phyloP scores from a whole-genome alignment of 805 yeast species.

The Lachancea sp. region DNA sequence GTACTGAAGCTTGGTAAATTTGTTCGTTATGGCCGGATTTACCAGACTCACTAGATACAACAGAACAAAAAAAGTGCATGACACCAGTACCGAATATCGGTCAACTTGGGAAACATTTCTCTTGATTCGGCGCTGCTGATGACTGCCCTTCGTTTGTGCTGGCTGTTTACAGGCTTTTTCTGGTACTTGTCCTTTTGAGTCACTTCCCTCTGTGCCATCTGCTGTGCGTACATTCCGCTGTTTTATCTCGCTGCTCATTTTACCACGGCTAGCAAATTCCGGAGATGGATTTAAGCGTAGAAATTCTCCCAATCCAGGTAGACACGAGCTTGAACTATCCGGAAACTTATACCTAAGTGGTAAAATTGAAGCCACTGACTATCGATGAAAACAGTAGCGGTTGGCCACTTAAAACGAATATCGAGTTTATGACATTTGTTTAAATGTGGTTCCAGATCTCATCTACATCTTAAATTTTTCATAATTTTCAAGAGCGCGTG shows the following conservation, averaged over 20 bases:
- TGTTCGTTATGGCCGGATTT: conserved; percentile 25
- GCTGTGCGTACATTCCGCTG: background rate
- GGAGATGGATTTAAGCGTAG: no score
- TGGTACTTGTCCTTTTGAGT: background rate
- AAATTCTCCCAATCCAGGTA: no score
- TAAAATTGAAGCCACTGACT: background rate
- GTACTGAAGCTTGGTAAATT: conserved; percentile 41
- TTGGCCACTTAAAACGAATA: background rate
- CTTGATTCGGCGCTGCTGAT: background rate
- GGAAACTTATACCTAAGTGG: no score
- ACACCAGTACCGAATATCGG: conserved; percentile 28
- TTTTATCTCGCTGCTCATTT: background rate
- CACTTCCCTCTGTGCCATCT: background rate
- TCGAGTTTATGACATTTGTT: background rate
- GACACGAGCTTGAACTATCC: no score
- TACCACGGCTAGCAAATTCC: background rate
- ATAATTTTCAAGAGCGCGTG: conserved; percentile 1
- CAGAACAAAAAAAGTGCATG: conserved; percentile 18
- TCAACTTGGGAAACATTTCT: conserved; percentile 17
- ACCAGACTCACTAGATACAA: conserved; percentile 24
- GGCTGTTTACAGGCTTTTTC: background rate
- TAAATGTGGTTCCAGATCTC: conserved; percentile 2
- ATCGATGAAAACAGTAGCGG: background rate
- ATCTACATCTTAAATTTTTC: conserved; percentile 1
- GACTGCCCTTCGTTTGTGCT: background rate